Evolutionary conservation across 306 rosid species (phyloP).

Genomic region (Prunus armeniaca): DNA sequence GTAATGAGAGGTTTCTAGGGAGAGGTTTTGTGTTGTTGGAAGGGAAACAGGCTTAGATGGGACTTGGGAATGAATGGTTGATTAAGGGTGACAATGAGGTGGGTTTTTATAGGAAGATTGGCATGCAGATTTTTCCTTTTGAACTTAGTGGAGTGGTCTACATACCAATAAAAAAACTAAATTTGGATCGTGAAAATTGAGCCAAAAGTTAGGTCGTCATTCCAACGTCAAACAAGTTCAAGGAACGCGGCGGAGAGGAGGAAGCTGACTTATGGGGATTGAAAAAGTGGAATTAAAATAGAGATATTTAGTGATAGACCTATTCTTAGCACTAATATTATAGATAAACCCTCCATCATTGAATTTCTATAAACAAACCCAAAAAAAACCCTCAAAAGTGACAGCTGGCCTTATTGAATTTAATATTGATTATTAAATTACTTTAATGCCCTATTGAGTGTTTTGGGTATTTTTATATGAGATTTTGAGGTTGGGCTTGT

Average conservation of each 20-base stretch:
- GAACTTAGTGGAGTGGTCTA: conserved; percentile 10
- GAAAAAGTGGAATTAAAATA: not conserved
- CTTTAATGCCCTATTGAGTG: too few species aligned
- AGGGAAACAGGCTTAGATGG: not conserved
- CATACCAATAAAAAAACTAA: not conserved
- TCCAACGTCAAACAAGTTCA: not conserved
- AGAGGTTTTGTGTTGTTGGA: not conserved
- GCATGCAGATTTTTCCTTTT: not conserved
- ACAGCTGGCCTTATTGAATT: too few species aligned
- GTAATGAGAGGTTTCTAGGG: not conserved
- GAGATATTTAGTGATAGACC: too few species aligned
- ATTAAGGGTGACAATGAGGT: conserved; percentile 7
- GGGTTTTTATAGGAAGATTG: not conserved
- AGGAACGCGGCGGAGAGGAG: not conserved
- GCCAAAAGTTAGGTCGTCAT: not conserved
- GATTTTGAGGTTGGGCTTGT: too few species aligned
- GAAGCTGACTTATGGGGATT: not conserved
- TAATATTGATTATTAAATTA: too few species aligned
- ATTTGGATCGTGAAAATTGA: not conserved
- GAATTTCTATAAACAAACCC: too few species aligned
- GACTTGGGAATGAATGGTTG: not conserved
- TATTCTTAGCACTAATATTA: too few species aligned
- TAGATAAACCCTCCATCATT: too few species aligned
- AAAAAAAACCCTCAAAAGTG: too few species aligned
- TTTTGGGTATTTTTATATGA: too few species aligned